Conservation (phyloP, 2,329 filamentous ascomycete genomes). For the Claviceps maximensis region DNA sequence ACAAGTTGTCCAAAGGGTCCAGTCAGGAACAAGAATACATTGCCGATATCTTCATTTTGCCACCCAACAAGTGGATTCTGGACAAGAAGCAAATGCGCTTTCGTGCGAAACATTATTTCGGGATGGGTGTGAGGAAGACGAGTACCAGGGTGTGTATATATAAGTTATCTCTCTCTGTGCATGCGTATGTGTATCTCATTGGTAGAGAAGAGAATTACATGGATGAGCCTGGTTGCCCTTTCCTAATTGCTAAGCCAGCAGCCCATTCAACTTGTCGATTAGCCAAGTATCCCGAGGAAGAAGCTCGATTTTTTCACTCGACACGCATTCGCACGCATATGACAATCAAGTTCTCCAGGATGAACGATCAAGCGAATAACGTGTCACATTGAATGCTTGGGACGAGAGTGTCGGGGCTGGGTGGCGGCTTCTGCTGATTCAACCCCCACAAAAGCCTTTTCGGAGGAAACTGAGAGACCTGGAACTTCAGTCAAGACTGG, state of each 20-base stretch:
- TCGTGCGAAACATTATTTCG: not conserved
- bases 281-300: not conserved
- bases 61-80: not conserved
- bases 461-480: not conserved
- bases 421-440: not conserved
- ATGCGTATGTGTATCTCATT: not conserved
- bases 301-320: not conserved
- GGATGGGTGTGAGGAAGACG: not conserved
- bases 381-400: not conserved
- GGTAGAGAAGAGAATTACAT: not conserved
- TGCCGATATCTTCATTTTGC: not conserved
- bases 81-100: not conserved
- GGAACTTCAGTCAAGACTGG: not conserved
- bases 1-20: not conserved
- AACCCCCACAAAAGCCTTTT: not conserved
- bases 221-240: not conserved
- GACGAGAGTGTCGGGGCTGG: not conserved
- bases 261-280: not conserved
- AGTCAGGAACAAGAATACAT: not conserved
- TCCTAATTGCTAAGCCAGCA: not conserved
- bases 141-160: not conserved
- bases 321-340: not conserved
- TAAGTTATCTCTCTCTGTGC: too few species aligned
- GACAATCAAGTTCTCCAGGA: not conserved
- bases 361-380: not conserved